Percentiles rank a stretch among this genome's conserved stretches.
phyloP scores from a whole-genome alignment of 163 green algal species.

The Chlamydomonas reinhardtii region DNA sequence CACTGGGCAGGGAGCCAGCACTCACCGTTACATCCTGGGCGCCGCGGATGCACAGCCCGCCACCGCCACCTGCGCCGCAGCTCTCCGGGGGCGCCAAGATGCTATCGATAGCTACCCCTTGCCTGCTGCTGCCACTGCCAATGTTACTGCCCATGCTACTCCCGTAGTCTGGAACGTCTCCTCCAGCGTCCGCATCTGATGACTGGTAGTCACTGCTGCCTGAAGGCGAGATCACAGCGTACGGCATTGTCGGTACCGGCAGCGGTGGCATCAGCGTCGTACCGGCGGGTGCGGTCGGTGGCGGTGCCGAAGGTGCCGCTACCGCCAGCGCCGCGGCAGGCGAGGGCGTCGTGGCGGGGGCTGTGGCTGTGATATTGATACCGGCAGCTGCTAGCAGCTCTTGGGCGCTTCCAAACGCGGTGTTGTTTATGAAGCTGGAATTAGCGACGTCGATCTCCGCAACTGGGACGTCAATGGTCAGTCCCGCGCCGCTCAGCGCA shows the following conservation, averaged over 20 bases:
- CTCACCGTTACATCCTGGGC: not conserved
- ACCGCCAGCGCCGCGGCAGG: too few relatives aligned
- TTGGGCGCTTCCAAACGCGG: not conserved
- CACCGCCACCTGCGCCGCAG: constrained; percentile 22
- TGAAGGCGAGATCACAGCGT: too few relatives aligned
- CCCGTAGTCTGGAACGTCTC: not conserved
- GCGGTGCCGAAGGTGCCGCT: too few relatives aligned
- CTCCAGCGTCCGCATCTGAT: too few relatives aligned
- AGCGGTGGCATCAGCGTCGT: too few relatives aligned
- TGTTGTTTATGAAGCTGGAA: not conserved
- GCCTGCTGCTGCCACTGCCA: not conserved
- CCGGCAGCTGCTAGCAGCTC: not conserved
- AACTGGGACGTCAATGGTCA: not conserved
- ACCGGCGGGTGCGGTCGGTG: too few relatives aligned
- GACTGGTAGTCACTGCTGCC: too few relatives aligned
- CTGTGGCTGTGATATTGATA: too few relatives aligned
- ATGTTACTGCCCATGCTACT: not conserved
- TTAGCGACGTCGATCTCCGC: not conserved
- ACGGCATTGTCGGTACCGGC: too few relatives aligned
- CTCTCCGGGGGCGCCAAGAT: not conserved
- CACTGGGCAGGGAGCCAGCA: not conserved
- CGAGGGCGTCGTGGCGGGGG: too few relatives aligned
- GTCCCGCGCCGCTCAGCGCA: not conserved
- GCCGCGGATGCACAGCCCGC: not conserved
- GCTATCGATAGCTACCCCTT: too few relatives aligned